Percentiles rank a stretch among this genome's conserved stretches.
These are phyloP conservation scores for Neurospora discreta DNA, from an alignment of 495 filamentous ascomycete species.

Conservation along the genomic window DNA sequence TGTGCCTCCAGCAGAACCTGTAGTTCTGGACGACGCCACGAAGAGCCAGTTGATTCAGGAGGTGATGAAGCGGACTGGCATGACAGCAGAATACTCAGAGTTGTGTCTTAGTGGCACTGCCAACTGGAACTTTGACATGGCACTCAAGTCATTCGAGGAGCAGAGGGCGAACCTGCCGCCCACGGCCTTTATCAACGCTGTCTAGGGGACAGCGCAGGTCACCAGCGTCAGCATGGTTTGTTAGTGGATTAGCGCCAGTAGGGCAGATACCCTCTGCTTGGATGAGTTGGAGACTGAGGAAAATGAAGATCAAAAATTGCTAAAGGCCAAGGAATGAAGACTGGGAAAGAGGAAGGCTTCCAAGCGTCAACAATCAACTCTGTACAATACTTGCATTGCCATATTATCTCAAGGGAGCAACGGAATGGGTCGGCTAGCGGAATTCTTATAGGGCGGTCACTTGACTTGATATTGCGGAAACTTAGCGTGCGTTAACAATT, in stretches of 20 bases:
- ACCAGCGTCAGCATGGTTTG: neutral
- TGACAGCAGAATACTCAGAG: constrained; percentile 62
- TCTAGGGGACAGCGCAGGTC: neutral
- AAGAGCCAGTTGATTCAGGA: constrained; percentile 50
- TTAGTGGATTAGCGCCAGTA: neutral
- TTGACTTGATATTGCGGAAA: neutral
- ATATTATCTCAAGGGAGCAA: neutral
- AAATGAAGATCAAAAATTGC: neutral
- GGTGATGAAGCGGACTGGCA: constrained; percentile 54
- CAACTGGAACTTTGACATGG: constrained; percentile 62
- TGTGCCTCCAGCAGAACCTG: constrained; percentile 8
- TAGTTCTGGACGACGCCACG: constrained; percentile 31
- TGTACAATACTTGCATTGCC: neutral
- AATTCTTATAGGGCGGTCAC: neutral
- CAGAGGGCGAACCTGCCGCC: constrained; percentile 33
- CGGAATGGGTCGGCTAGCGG: neutral
- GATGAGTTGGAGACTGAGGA: neutral
- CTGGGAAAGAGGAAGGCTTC: neutral
- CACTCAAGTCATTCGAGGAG: constrained; percentile 54
- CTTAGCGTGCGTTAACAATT: neutral
- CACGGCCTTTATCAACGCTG: constrained; percentile 22
- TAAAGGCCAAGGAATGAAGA: neutral
- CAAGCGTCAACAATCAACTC: neutral
- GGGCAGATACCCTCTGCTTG: neutral
- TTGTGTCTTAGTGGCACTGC: constrained; percentile 53